Conservation (phyloP, 2,329 filamentous ascomycete species). For the Fusarium oxysporum region DNA sequence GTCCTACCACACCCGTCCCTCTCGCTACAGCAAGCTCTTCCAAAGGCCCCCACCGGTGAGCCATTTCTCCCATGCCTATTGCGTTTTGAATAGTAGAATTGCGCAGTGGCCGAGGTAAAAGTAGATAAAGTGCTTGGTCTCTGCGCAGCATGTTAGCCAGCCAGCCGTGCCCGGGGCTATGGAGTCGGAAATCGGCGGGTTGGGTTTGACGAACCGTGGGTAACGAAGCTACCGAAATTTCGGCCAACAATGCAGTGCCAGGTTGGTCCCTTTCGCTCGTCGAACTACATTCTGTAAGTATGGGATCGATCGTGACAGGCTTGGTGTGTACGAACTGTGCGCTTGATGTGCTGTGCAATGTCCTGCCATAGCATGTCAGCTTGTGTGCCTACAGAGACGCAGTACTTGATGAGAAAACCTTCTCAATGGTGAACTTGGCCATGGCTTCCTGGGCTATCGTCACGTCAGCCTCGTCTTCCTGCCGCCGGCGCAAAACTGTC, state of each 20-base stretch:
- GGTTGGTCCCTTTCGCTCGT: slow-evolving; percentile 95
- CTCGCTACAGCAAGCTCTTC: slow-evolving; percentile 46
- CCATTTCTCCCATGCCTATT: slow-evolving; percentile 66
- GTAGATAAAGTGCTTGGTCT: slow-evolving; percentile 99
- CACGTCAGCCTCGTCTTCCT: slow-evolving; percentile 43
- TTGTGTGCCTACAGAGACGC: neutral
- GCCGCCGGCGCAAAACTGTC: slow-evolving; percentile 4
- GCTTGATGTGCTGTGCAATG: slow-evolving; percentile 96
- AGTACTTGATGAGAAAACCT: slow-evolving; percentile 54
- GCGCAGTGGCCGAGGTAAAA: slow-evolving; percentile 99
- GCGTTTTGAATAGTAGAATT: slow-evolving; percentile 98
- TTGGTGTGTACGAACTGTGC: slow-evolving; percentile 69
- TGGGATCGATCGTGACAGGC: slow-evolving; percentile 16
- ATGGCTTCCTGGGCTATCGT: slow-evolving; percentile 70
- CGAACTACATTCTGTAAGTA: slow-evolving; percentile 72
- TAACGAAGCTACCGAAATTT: slow-evolving; percentile 99
- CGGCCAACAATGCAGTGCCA: slow-evolving; percentile 99
- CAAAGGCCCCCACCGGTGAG: slow-evolving; percentile 45
- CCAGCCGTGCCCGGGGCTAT: slow-evolving; percentile 1
- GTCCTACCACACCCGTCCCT: slow-evolving; percentile 34
- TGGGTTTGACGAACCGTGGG: slow-evolving; percentile 76
- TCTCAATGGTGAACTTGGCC: slow-evolving; percentile 72
- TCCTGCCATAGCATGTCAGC: slow-evolving; percentile 68
- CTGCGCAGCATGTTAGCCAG: slow-evolving; percentile 60
- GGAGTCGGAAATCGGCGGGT: neutral